Percentiles rank a stretch among this genome's conserved stretches.
phyloP scores from a whole-genome alignment of 495 filamentous ascomycete genomes.

The Penicillium arizonense region DNA sequence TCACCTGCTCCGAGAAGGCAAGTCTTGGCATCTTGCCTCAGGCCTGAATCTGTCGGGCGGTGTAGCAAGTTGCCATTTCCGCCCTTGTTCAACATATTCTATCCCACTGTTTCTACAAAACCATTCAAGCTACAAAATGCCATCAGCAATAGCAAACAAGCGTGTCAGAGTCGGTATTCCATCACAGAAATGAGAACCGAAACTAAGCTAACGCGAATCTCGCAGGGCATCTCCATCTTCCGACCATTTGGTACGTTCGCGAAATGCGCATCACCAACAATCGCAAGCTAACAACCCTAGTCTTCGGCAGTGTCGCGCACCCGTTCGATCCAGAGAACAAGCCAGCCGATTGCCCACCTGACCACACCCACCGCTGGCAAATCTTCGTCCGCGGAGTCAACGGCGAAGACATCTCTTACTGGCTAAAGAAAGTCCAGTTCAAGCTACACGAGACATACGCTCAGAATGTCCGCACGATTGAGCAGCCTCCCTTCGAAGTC shows the following conservation, averaged over 20 bases:
- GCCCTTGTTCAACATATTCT: constrained; percentile 7
- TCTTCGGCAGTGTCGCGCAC: constrained; percentile 76
- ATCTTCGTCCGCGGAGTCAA: constrained; percentile 87
- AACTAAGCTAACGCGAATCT: constrained; percentile 13
- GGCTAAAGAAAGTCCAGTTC: constrained; percentile 96
- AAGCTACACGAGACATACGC: constrained; percentile 95
- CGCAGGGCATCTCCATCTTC: constrained; percentile 67
- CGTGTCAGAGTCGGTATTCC: constrained; percentile 51
- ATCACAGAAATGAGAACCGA: background rate
- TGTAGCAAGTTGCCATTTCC: background rate
- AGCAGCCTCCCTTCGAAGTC: constrained; percentile 79
- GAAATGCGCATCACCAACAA: background rate
- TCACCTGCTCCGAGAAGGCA: background rate
- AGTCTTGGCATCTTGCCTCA: too few species aligned
- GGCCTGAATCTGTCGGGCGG: too few species aligned
- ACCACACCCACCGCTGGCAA: constrained; percentile 95
- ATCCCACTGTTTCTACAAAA: background rate
- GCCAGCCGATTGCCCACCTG: constrained; percentile 56
- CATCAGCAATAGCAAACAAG: constrained; percentile 54
- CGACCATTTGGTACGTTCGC: constrained; percentile 64
- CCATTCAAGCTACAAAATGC: constrained; percentile 38
- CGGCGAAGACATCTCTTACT: constrained; percentile 86
- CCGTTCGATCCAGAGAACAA: constrained; percentile 70
- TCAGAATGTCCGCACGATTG: constrained; percentile 76
- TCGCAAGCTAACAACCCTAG: constrained; percentile 27